Evolutionary conservation across 192 early-diverging fungal species (phyloP).

Genomic region (Dimargaris xerosporica): DNA sequence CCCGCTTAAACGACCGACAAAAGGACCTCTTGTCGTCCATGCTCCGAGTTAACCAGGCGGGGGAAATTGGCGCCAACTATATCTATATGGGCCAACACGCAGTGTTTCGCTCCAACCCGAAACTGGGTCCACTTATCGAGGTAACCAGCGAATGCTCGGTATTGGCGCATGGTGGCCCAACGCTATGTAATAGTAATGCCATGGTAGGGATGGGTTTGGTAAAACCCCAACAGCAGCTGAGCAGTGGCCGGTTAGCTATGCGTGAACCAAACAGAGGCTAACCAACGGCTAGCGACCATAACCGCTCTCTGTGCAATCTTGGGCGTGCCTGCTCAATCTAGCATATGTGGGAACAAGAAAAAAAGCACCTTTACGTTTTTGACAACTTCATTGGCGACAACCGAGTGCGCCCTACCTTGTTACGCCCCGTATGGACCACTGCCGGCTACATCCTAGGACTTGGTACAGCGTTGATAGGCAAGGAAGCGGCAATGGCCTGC

Average conservation of each 20-base stretch:
- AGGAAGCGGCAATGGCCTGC: conserved; percentile 95
- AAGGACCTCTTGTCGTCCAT: conserved; percentile 47
- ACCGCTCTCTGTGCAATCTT: background rate
- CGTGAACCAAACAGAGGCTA: background rate
- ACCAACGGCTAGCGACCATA: background rate
- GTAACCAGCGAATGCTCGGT: conserved; percentile 14
- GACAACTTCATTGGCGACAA: conserved; percentile 57
- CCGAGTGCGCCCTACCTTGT: conserved; percentile 68
- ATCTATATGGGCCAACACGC: conserved; percentile 95
- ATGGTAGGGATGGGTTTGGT: background rate
- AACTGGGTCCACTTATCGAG: conserved; percentile 51
- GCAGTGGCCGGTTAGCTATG: background rate
- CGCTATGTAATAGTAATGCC: background rate
- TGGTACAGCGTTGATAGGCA: conserved; percentile 76
- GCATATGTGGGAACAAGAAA: conserved; percentile 96
- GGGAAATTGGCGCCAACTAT: conserved; percentile 86
- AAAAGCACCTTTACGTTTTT: conserved; percentile 64
- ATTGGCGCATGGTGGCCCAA: no score
- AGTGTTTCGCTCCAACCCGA: conserved; percentile 50
- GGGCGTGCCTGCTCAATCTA: conserved; percentile 13
- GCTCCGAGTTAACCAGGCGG: conserved; percentile 94
- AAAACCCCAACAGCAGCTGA: background rate
- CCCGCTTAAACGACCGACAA: conserved; percentile 30
- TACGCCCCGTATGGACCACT: conserved; percentile 75
- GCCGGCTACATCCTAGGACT: conserved; percentile 77